Conservation (phyloP, 1,139 yeast genomes). For the Blastobotrys ciferrii region DNA sequence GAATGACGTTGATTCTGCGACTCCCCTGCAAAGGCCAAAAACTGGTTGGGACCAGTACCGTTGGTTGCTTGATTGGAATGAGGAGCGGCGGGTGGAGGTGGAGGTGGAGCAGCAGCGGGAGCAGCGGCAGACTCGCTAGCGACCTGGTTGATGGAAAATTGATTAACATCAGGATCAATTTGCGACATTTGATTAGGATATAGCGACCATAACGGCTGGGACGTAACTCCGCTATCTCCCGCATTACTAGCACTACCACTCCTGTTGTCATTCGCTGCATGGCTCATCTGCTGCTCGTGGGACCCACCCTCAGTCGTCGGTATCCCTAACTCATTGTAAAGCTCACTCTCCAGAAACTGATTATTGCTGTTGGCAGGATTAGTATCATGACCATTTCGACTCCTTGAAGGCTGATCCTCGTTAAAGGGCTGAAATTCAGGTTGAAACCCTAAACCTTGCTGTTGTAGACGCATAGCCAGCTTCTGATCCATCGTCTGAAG, state of each 20-base stretch:
- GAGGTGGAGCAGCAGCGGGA: constrained; percentile 12
- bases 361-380: not conserved
- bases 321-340: not conserved
- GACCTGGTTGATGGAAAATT: constrained; percentile 14
- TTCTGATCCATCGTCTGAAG: constrained; percentile 14
- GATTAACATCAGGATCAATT: constrained; percentile 10
- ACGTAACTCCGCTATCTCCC: too few species aligned
- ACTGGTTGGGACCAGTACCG: constrained; percentile 21
- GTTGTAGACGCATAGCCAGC: constrained; percentile 16
- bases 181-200: constrained; percentile 17
- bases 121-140: constrained; percentile 3
- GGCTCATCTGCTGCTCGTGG: not conserved
- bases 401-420: not conserved
- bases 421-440: constrained; percentile 11
- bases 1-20: constrained; percentile 29
- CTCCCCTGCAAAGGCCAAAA: constrained; percentile 28
- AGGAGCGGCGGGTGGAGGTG: constrained; percentile 8
- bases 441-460: constrained; percentile 15
- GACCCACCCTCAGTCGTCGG: not conserved
- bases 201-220: constrained; percentile 26
- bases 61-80: constrained; percentile 18
- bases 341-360: not conserved
- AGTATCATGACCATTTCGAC: not conserved
- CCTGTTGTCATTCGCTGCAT: not conserved
- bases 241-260: not conserved